Evolutionary conservation across 345 rosid species (phyloP).

Genomic region (Eucalyptus cloeziana): DNA sequence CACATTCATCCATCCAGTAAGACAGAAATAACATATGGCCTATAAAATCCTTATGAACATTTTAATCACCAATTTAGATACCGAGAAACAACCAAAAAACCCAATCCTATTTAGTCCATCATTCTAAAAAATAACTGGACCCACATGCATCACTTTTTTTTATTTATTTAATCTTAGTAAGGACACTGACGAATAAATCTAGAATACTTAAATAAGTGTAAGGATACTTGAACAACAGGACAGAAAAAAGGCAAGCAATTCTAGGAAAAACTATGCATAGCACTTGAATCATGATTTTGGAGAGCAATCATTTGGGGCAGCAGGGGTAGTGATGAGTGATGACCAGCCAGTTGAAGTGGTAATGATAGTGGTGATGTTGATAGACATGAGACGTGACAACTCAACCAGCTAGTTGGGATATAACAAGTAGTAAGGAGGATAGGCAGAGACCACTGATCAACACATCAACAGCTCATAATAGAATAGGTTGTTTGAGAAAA

Average conservation of each 20-base stretch:
- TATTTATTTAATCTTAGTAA: neutral
- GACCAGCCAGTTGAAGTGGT: neutral
- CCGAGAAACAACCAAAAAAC: neutral
- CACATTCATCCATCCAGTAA: neutral
- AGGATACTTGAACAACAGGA: neutral
- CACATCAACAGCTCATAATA: neutral
- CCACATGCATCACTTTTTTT: neutral
- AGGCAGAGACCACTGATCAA: neutral
- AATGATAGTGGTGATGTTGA: neutral
- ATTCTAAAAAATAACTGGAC: neutral
- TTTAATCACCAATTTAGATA: neutral
- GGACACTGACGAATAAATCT: neutral
- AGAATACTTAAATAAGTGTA: neutral
- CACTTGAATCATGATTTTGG: neutral
- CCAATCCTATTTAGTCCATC: neutral
- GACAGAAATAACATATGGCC: neutral
- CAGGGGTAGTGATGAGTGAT: neutral
- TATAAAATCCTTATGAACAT: neutral
- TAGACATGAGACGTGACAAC: neutral
- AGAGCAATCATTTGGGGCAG: neutral
- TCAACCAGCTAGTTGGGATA: neutral
- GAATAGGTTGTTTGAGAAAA: neutral
- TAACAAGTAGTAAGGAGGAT: neutral
- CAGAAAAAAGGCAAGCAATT: neutral
- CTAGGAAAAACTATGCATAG: neutral